Evolutionary conservation across 768 basidiomycete species (phyloP), one percentile per base, ranked within the genome.

Genomic region (Pleurotus ostreatus): DNA sequence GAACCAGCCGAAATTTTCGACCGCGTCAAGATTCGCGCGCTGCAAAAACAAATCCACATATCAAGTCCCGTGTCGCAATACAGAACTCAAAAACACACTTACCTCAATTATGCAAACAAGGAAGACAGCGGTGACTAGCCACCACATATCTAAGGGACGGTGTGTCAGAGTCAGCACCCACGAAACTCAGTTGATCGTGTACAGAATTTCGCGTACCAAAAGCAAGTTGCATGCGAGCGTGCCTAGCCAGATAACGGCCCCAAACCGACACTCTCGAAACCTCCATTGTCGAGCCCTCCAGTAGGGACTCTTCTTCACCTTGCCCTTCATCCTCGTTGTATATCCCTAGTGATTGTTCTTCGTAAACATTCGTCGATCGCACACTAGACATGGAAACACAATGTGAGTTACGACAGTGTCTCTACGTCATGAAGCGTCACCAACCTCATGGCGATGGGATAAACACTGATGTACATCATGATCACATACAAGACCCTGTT

Each of bases 21-120:
- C 66, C 57, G 89, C 73, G 18, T 78, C 78, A 49, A 94, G 68
- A 37, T 82, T 78, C 30, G 76, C 74, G 49, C 82, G 78, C 89
- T 92, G 60, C 12, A 18, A 41, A 13, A 57, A 25, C 5, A 5
- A 11, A 11, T 34, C 3, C 8, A 11, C 11, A 34, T 9, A 34
- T 34, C 30, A 34, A 34, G 30, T 2, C 30, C 30, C 30, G 3
- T 34, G 30, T n/a, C 37, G 5, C 5, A 1, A 53, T 7, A 40
- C 15, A 20, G 6, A 16, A 55, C 23, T 25, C 5, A 44, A 7
- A 7, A 20, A 39, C 5, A 23, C 15, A 61, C 79, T 57, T 59
- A 91, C 92, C 80, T 98, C 97, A 59, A 97, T 85, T 61, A 98
- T 96, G 67, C 95, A 98, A 40, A 98, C 77, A 1, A 97, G 69